Conservation (phyloP, 805 yeast species). For the Zygotorulaspora chibaensis region DNA sequence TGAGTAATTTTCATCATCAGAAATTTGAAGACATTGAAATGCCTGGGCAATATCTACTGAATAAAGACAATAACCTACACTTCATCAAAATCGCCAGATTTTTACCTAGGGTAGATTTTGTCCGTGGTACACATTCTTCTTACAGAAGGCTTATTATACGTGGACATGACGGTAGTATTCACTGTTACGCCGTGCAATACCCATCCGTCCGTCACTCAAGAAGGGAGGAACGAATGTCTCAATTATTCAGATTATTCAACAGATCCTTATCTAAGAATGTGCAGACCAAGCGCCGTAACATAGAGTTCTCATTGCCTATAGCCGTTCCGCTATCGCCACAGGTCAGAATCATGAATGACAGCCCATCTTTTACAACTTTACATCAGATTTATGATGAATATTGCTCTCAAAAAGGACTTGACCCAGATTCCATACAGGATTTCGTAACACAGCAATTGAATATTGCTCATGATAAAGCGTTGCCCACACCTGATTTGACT, state of each 20-base stretch:
- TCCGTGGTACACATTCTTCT: slow-evolving; percentile 86
- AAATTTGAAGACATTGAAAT: slow-evolving; percentile 96
- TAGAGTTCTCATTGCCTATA: slow-evolving; percentile 80
- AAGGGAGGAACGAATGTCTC: slow-evolving; percentile 92
- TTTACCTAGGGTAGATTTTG: slow-evolving; percentile 80
- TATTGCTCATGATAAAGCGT: slow-evolving; percentile 88
- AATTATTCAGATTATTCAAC: slow-evolving; percentile 83
- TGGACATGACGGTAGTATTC: slow-evolving; percentile 89
- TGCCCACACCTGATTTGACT: slow-evolving; percentile 88
- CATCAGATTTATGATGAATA: slow-evolving; percentile 83
- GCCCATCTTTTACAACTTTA: slow-evolving; percentile 64
- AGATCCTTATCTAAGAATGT: slow-evolving; percentile 74
- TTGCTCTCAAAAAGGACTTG: slow-evolving; percentile 67
- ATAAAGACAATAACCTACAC: slow-evolving; percentile 83
- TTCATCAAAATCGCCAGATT: slow-evolving; percentile 92
- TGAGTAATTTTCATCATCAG: slow-evolving; percentile 96
- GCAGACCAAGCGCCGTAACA: slow-evolving; percentile 80
- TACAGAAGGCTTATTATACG: slow-evolving; percentile 83
- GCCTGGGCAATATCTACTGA: slow-evolving; percentile 92
- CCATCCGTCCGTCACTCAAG: slow-evolving; percentile 98
- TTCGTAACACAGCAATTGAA: slow-evolving; percentile 80
- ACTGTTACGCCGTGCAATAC: slow-evolving; percentile 92
- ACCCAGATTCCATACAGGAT: slow-evolving; percentile 85
- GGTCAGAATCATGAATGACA: slow-evolving; percentile 84
- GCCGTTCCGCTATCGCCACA: slow-evolving; percentile 95